Evolutionary conservation across 306 rosid genomes (phyloP).

Genomic region (Lathyrus tuberosus): DNA sequence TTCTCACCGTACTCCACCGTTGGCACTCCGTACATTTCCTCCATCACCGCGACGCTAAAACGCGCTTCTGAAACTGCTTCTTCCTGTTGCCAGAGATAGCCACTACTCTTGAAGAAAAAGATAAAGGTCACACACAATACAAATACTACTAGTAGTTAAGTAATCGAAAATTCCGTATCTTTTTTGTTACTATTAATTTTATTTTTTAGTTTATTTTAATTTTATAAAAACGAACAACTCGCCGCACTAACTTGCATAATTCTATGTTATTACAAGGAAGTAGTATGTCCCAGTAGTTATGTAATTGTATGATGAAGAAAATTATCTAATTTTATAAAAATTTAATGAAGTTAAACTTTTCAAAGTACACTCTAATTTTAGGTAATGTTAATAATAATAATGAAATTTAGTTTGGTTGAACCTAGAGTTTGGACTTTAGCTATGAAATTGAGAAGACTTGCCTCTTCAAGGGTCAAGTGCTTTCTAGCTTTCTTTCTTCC

Average conservation of each 20-base stretch:
- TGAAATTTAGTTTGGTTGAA: neutral
- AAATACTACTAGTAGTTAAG: conserved; percentile 7
- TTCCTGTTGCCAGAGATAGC: conserved; percentile 35
- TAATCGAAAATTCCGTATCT: conserved; percentile 10
- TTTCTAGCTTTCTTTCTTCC: neutral
- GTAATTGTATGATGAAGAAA: neutral
- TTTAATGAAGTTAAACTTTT: conserved; percentile 13
- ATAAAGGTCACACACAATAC: conserved; percentile 28
- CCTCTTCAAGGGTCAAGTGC: conserved; percentile 32
- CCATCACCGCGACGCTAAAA: conserved; percentile 55
- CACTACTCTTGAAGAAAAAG: conserved; percentile 33
- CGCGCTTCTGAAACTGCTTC: conserved; percentile 22
- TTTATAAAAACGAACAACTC: conserved; percentile 16
- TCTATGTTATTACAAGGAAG: neutral
- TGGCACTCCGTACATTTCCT: conserved; percentile 77
- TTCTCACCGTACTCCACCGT: conserved; percentile 65
- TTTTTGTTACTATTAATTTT: neutral
- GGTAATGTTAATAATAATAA: conserved; percentile 5
- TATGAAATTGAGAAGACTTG: conserved; percentile 9
- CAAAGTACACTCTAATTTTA: neutral
- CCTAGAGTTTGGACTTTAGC: neutral
- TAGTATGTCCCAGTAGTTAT: neutral
- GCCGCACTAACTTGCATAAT: conserved; percentile 41
- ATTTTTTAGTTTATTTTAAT: conserved; percentile 9
- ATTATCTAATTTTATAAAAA: conserved; percentile 9